Evolutionary conservation across 2,329 filamentous ascomycete genomes (phyloP).

Genomic region (Zymoseptoria passerinii): DNA sequence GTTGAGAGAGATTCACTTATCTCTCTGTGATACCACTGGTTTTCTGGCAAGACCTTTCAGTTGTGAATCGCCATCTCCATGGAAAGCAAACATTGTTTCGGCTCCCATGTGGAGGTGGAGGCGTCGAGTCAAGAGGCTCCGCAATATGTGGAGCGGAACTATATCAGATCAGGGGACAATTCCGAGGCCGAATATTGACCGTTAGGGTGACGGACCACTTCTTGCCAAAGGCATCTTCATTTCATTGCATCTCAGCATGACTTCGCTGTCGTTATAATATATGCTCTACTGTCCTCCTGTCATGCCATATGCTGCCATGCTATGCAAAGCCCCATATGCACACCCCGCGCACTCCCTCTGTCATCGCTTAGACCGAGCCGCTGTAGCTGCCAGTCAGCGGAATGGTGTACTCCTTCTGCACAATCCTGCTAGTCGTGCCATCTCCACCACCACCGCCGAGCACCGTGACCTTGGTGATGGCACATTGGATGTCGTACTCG

Average conservation of each 20-base stretch:
- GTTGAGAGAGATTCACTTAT: not conserved
- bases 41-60: not conserved
- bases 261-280: not conserved
- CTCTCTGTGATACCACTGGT: not conserved
- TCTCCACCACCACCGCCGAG: slow-evolving; percentile 30
- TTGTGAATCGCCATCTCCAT: not conserved
- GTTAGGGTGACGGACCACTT: too few relatives aligned
- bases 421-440: not conserved
- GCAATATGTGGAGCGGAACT: not conserved
- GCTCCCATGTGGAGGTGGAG: not conserved
- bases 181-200: not conserved
- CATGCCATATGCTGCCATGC: not conserved
- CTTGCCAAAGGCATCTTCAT: too few relatives aligned
- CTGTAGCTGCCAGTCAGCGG: slow-evolving; percentile 1
- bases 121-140: not conserved
- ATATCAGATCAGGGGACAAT: not conserved
- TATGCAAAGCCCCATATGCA: not conserved
- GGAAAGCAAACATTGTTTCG: not conserved
- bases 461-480: slow-evolving; percentile 45
- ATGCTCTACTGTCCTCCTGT: not conserved
- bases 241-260: too few relatives aligned
- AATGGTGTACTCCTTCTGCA: slow-evolving; percentile 2
- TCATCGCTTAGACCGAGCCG: not conserved
- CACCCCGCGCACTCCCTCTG: not conserved
- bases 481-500: slow-evolving; percentile 38